Conservation (phyloP, 179 eudicot species). For the Spinacia oleracea region DNA sequence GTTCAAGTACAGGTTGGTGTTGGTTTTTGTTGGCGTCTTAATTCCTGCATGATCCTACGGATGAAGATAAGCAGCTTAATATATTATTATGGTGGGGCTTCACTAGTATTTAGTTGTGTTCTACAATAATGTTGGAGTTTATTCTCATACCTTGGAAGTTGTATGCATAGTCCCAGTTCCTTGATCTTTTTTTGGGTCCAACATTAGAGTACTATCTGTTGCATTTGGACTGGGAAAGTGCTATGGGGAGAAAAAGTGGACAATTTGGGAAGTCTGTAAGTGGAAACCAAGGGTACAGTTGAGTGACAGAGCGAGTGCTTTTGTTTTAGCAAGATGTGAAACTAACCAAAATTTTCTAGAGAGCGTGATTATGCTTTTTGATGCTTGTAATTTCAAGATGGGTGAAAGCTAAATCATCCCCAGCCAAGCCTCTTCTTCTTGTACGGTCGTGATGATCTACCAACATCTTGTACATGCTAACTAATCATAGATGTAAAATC, state of each 20-base stretch:
- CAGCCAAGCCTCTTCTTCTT: background rate
- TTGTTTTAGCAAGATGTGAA: slow-evolving; percentile 9
- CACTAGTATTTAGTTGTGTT: background rate
- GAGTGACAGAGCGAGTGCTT: background rate
- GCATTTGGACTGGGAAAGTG: background rate
- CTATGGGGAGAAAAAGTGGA: too few relatives aligned
- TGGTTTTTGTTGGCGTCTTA: background rate
- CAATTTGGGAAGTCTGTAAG: background rate
- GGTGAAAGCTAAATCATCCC: background rate
- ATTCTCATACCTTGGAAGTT: background rate
- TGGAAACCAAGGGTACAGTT: background rate
- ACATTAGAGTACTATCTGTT: background rate
- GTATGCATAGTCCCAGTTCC: background rate
- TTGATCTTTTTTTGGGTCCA: background rate
- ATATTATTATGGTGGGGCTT: background rate
- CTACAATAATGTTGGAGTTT: background rate
- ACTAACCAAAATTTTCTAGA: background rate
- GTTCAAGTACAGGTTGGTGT: too few relatives aligned
- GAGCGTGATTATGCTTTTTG: background rate
- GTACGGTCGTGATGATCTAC: background rate
- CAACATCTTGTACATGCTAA: background rate
- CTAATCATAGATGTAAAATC: background rate
- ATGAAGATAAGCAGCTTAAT: background rate
- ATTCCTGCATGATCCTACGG: background rate
- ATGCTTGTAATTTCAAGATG: background rate